phyloP scores from a whole-genome alignment of 306 rosid genomes.

The Acmispon strigosus region DNA sequence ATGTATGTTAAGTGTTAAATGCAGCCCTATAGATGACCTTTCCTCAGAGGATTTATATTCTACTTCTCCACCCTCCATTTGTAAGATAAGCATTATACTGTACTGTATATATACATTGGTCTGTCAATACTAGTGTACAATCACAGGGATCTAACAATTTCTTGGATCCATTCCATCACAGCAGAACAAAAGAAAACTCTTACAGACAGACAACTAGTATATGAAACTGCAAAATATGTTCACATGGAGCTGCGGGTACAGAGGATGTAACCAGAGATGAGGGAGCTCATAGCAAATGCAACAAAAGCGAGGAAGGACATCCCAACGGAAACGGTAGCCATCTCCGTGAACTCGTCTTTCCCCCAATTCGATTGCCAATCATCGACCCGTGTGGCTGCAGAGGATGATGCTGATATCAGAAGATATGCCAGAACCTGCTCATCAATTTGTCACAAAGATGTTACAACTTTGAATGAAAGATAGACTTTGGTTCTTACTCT shows the following conservation, averaged over 20 bases:
- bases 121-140: not conserved
- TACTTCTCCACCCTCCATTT: not conserved
- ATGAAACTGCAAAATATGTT: not conserved
- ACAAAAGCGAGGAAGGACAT: conserved; percentile 77
- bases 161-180: not conserved
- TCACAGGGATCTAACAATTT: not conserved
- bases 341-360: conserved; percentile 81
- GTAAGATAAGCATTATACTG: not conserved
- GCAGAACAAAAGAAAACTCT: not conserved
- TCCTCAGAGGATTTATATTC: not conserved
- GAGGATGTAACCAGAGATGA: conserved; percentile 70
- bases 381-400: conserved; percentile 78
- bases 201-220: not conserved
- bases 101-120: conserved; percentile 11
- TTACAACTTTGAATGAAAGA: not conserved
- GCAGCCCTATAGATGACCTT: too few species aligned
- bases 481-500: too few species aligned
- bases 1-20: too few species aligned
- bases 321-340: conserved; percentile 79
- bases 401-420: conserved; percentile 82
- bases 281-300: conserved; percentile 81
- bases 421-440: conserved; percentile 79
- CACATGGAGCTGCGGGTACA: conserved; percentile 38
- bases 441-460: not conserved
- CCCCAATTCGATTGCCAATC: conserved; percentile 99